phyloP scores from a whole-genome alignment of 176 grass and related monocot species.

The Oryza meyeriana region DNA sequence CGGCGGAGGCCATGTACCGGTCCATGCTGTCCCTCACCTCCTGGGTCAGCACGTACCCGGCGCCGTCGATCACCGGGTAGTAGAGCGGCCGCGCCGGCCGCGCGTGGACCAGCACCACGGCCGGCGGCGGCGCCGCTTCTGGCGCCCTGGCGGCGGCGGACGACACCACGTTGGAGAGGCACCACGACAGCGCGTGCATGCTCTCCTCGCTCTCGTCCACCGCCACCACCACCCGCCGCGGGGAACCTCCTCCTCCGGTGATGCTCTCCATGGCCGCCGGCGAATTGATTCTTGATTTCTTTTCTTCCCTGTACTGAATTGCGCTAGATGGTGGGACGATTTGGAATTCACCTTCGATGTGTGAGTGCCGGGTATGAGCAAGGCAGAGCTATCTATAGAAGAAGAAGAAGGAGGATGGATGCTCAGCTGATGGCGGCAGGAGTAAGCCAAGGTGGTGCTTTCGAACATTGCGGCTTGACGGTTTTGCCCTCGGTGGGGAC shows the following conservation, averaged over 20 bases:
- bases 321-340: too few relatives aligned
- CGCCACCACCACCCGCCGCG: slow-evolving; percentile 28
- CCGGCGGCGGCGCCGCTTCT: not conserved
- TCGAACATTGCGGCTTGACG: not conserved
- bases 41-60: not conserved
- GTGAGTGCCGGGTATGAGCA: too few relatives aligned
- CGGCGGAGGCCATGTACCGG: not conserved
- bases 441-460: not conserved
- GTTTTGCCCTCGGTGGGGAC: not conserved
- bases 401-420: too few relatives aligned
- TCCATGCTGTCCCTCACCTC: slow-evolving; percentile 16
- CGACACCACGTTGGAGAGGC: slow-evolving; percentile 28
- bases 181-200: slow-evolving; percentile 38
- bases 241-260: not conserved
- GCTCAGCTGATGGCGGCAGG: not conserved
- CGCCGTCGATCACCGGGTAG: slow-evolving; percentile 7
- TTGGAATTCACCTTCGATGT: too few relatives aligned
- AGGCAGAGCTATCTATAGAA: not conserved
- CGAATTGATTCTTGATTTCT: not conserved
- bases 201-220: slow-evolving; percentile 45
- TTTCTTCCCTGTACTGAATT: too few relatives aligned
- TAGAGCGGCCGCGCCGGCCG: slow-evolving; percentile 6
- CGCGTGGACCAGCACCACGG: not conserved
- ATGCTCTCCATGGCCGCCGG: not conserved
- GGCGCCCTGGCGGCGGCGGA: not conserved